phyloP scores from a whole-genome alignment of 768 basidiomycete species.

The Hygrocybe punicea region DNA sequence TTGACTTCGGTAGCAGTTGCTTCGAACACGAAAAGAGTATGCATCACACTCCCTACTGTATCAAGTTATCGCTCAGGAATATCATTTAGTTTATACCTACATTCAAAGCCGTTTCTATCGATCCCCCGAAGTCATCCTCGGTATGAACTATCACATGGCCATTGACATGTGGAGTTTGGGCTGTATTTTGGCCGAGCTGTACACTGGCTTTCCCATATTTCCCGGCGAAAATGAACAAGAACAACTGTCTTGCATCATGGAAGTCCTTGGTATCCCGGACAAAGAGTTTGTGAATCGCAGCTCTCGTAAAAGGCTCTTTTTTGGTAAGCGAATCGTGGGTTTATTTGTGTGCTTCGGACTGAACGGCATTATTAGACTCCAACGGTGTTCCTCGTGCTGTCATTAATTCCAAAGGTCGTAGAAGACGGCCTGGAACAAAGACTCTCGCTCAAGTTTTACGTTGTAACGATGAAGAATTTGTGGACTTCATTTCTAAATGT shows the following conservation, averaged over 20 bases:
- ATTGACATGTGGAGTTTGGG: slow-evolving; percentile 99
- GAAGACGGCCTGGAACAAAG: slow-evolving; percentile 88
- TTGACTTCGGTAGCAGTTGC: slow-evolving; percentile 98
- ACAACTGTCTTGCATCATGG: slow-evolving; percentile 98
- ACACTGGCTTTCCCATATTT: slow-evolving; percentile 97
- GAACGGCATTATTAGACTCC: slow-evolving; percentile 55
- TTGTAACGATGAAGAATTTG: slow-evolving; percentile 90
- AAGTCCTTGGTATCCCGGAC: slow-evolving; percentile 93
- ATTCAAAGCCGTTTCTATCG: slow-evolving; percentile 99
- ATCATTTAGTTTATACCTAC: slow-evolving; percentile 88
- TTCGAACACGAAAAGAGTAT: slow-evolving; percentile 97
- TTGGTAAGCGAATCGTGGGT: slow-evolving; percentile 56
- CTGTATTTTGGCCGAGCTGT: slow-evolving; percentile 95
- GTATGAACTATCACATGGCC: slow-evolving; percentile 99
- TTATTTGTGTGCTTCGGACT: neutral
- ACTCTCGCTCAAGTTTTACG: slow-evolving; percentile 84
- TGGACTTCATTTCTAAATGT: slow-evolving; percentile 96
- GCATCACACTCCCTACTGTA: slow-evolving; percentile 24
- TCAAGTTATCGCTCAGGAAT: slow-evolving; percentile 6
- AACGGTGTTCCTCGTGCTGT: slow-evolving; percentile 91
- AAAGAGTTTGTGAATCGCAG: slow-evolving; percentile 93
- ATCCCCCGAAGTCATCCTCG: slow-evolving; percentile 98
- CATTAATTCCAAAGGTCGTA: slow-evolving; percentile 93
- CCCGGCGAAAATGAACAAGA: slow-evolving; percentile 99
- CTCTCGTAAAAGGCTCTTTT: slow-evolving; percentile 91